Conservation (phyloP, 306 rosid species). For the Rosa persica region DNA sequence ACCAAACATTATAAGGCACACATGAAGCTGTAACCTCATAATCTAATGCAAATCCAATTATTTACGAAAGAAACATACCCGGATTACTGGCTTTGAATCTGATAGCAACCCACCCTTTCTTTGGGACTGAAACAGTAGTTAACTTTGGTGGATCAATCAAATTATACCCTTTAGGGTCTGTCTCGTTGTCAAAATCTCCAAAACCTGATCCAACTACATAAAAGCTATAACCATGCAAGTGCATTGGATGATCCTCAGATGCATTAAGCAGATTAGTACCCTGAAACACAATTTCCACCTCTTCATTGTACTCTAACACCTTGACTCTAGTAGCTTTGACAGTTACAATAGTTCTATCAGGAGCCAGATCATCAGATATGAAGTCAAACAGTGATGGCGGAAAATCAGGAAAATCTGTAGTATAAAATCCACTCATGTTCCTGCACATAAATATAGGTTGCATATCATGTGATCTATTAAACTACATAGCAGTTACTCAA, state of each 20-base stretch:
- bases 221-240: conserved; percentile 24
- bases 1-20: background rate
- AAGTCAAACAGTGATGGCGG: conserved; percentile 40
- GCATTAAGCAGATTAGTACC: conserved; percentile 34
- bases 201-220: conserved; percentile 29
- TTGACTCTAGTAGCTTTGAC: conserved; percentile 40
- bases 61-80: background rate
- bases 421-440: conserved; percentile 20
- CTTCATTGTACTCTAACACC: conserved; percentile 30
- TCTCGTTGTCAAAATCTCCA: conserved; percentile 7
- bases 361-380: conserved; percentile 8
- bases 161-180: conserved; percentile 14
- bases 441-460: background rate
- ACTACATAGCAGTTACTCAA: too few relatives aligned
- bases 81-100: conserved; percentile 22
- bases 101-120: conserved; percentile 17
- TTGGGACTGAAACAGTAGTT: conserved; percentile 16
- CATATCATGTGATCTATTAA: background rate
- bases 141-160: conserved; percentile 24
- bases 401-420: conserved; percentile 29
- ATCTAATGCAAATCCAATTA: background rate
- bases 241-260: conserved; percentile 27
- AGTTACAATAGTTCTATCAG: background rate
- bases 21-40: background rate
- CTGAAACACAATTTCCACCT: conserved; percentile 42